phyloP scores from a whole-genome alignment of 139 green algal species.

The Edaphochlamys debaryana region DNA sequence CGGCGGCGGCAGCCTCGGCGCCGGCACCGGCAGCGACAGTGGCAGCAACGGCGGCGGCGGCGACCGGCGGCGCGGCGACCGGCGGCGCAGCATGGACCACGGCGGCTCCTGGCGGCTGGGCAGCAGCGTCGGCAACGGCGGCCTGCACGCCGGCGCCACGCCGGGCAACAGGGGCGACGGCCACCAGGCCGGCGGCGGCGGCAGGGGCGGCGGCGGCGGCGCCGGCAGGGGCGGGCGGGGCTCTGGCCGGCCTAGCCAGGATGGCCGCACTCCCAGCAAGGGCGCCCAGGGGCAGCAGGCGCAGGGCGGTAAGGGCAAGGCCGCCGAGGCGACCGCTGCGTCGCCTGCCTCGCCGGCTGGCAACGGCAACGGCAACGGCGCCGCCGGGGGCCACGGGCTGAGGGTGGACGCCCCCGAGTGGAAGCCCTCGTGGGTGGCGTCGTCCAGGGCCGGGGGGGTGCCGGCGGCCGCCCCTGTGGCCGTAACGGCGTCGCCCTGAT shows the following conservation, averaged over 20 bases:
- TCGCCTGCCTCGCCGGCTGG: neutral
- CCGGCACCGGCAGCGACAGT: neutral
- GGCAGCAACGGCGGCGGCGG: neutral
- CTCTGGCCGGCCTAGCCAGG: neutral
- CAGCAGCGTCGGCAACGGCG: neutral
- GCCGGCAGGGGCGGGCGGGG: neutral
- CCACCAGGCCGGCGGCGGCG: neutral
- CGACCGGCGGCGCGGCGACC: neutral
- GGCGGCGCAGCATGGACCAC: neutral
- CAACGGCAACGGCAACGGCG: too few relatives aligned
- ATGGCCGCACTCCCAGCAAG: neutral
- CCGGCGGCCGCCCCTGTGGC: too few relatives aligned
- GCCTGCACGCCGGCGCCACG: too few relatives aligned
- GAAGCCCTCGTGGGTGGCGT: neutral
- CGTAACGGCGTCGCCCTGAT: too few relatives aligned
- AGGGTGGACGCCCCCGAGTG: constrained; percentile 23
- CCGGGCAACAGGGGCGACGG: neutral
- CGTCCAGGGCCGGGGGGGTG: neutral
- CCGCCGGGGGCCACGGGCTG: neutral
- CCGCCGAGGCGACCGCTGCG: neutral
- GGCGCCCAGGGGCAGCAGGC: neutral
- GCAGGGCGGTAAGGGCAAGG: neutral
- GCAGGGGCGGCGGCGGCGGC: neutral
- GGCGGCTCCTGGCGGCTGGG: constrained; percentile 1
- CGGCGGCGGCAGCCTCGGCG: neutral